Evolutionary conservation across 306 rosid species (phyloP).

Genomic region (Abrus pulchellus): DNA sequence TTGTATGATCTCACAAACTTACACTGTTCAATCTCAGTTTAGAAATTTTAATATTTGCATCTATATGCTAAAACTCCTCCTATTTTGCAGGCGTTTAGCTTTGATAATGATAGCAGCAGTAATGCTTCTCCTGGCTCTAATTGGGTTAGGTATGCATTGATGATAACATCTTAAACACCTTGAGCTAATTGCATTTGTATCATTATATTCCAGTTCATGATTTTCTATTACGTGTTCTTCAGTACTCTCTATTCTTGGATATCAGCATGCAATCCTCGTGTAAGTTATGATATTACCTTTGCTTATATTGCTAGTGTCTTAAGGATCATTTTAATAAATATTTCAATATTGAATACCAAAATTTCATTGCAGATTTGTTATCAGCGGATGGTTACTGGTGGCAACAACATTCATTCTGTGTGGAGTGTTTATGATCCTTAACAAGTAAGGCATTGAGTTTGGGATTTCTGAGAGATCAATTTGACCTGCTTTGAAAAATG

Average conservation of each 20-base stretch:
- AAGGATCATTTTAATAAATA: background rate
- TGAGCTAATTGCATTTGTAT: background rate
- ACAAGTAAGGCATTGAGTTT: constrained; percentile 61
- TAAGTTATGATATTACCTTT: constrained; percentile 48
- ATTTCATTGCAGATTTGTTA: constrained; percentile 73
- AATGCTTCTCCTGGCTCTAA: constrained; percentile 77
- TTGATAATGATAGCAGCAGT: constrained; percentile 76
- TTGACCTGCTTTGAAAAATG: background rate
- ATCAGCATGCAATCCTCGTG: constrained; percentile 86
- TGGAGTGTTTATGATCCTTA: constrained; percentile 80
- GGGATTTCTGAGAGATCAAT: constrained; percentile 6
- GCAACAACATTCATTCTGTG: constrained; percentile 83
- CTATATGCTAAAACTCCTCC: constrained; percentile 40
- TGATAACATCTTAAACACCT: constrained; percentile 25
- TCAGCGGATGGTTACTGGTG: constrained; percentile 89
- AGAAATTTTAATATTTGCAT: background rate
- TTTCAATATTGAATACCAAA: constrained; percentile 33
- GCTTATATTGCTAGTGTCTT: constrained; percentile 2
- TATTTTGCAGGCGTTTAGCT: constrained; percentile 67
- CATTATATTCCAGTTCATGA: constrained; percentile 32
- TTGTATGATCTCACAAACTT: constrained; percentile 65
- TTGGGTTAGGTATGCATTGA: constrained; percentile 74
- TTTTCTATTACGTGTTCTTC: constrained; percentile 52
- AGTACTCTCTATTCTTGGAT: constrained; percentile 77
- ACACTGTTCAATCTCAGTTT: constrained; percentile 20